Evolutionary conservation across 495 filamentous ascomycete genomes (phyloP), one percentile per base, ranked within the genome.

Genomic region (Hypoxylon intermedium): DNA sequence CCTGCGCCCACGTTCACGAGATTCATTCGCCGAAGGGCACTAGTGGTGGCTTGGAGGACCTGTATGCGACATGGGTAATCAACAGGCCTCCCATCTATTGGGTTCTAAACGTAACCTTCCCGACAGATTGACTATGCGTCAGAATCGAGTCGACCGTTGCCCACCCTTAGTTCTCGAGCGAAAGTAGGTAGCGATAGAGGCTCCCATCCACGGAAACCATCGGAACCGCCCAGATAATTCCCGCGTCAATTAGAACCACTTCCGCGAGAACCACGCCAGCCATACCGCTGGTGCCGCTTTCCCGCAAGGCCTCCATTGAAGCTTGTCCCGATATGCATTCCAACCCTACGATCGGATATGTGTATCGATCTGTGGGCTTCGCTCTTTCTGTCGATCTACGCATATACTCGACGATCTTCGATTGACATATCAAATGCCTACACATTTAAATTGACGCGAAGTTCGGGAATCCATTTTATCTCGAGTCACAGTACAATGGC

Each of bases 161-260:
- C 51, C 45, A 26, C 19, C 41, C 47, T 41, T 48, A 18, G 58
- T 48, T 48, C 13, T 53, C 56, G 51, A 60, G 51, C 56, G 36
- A 60, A 48, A 20, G 52, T 16, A 44, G 26, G 52, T 16, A 44
- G 15, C 38, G 21, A 56, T 40, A 43, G 26, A 31, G 40, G 16
- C 20, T 36, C 34, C 21, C 24, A 15, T 51, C 26, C 44, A 57
- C 56, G 56, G 52, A 47, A 59, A 55, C 47, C 36, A 53, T 60
- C 62, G 62, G 62, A 57, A 48, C 41, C 45, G 56, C 16, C 18
- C 26, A 48, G 51, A 48, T 20, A 60, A 38, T 13, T 51, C 34
- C 40, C 42, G 31, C 47, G 41, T 60, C 20, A 55, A 65, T 60
- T 42, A 37, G 56, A 47, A 65, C 57, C 62, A 13, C 62, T 60